Evolutionary conservation across 345 rosid species (phyloP).

Genomic region (Populus euphratica): DNA sequence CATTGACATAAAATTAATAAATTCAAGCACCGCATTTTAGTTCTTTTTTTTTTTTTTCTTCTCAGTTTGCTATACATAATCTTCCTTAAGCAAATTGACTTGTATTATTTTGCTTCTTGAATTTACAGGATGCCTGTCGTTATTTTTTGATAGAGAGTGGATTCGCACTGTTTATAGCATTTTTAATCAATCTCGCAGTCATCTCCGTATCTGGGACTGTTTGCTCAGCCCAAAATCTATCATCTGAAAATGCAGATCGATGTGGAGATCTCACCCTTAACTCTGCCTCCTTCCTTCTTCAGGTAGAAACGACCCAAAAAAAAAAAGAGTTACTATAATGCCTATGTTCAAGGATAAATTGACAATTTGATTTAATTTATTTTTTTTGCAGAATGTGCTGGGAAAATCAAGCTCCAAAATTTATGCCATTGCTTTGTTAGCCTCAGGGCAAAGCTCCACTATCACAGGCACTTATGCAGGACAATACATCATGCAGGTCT

Average conservation of each 20-base stretch:
- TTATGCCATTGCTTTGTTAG: constrained; percentile 59
- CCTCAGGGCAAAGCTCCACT: constrained; percentile 69
- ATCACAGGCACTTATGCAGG: constrained; percentile 75
- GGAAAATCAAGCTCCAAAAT: constrained; percentile 54
- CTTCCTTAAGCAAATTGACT: not conserved
- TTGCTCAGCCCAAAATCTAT: constrained; percentile 32
- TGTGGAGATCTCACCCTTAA: constrained; percentile 55
- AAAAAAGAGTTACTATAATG: not conserved
- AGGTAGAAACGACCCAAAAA: constrained; percentile 22
- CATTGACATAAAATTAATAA: not conserved
- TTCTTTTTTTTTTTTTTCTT: not conserved
- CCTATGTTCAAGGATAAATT: too few relatives aligned
- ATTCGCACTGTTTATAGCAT: constrained; percentile 56
- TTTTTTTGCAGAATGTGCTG: constrained; percentile 48
- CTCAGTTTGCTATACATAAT: not conserved
- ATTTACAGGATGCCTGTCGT: constrained; percentile 51
- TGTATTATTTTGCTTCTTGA: not conserved
- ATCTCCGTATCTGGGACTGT: constrained; percentile 56
- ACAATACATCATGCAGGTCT: constrained; percentile 62
- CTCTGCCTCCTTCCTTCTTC: constrained; percentile 73
- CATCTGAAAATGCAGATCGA: constrained; percentile 17
- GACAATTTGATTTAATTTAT: not conserved
- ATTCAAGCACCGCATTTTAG: not conserved
- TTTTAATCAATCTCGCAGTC: constrained; percentile 56
- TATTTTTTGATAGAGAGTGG: constrained; percentile 64